Conservation (phyloP, 306 rosid genomes). For the Pyrus communis region DNA sequence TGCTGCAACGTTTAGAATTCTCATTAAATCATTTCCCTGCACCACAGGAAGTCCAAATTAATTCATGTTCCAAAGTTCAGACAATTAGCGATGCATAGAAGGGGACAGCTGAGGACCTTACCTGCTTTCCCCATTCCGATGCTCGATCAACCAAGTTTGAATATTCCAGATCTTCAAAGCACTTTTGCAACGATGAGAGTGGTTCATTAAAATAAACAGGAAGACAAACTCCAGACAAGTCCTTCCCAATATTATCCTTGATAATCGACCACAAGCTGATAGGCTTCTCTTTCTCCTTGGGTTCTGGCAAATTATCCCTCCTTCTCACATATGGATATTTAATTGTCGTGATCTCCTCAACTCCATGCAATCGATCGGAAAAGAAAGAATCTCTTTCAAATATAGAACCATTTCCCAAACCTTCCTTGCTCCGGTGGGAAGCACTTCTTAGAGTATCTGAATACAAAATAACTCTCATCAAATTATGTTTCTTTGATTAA, state of each 20-base stretch:
- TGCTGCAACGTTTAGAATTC: slow-evolving; percentile 83
- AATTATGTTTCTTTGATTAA: slow-evolving; percentile 29
- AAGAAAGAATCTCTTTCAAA: slow-evolving; percentile 53
- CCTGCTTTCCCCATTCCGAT: slow-evolving; percentile 95
- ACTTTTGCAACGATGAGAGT: slow-evolving; percentile 91
- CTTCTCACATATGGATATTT: slow-evolving; percentile 76
- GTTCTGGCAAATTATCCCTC: slow-evolving; percentile 90
- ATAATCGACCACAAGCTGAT: slow-evolving; percentile 95
- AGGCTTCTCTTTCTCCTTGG: slow-evolving; percentile 87
- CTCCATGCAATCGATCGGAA: slow-evolving; percentile 51
- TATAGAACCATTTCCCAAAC: slow-evolving; percentile 48
- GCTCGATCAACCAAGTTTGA: slow-evolving; percentile 93
- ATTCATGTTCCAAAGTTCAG: neutral
- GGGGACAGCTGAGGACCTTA: slow-evolving; percentile 48
- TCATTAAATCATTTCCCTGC: slow-evolving; percentile 98
- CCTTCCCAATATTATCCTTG: slow-evolving; percentile 97
- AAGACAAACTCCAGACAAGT: slow-evolving; percentile 98
- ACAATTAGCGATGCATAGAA: slow-evolving; percentile 3
- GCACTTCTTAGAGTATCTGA: slow-evolving; percentile 88
- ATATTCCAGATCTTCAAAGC: slow-evolving; percentile 97
- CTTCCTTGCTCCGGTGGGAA: slow-evolving; percentile 80
- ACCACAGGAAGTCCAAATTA: slow-evolving; percentile 28
- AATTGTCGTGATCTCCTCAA: slow-evolving; percentile 53
- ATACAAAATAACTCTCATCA: slow-evolving; percentile 63
- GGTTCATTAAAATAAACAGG: slow-evolving; percentile 99